Evolutionary conservation across 2,329 filamentous ascomycete genomes (phyloP).

Genomic region (Aspergillus pseudotamarii): DNA sequence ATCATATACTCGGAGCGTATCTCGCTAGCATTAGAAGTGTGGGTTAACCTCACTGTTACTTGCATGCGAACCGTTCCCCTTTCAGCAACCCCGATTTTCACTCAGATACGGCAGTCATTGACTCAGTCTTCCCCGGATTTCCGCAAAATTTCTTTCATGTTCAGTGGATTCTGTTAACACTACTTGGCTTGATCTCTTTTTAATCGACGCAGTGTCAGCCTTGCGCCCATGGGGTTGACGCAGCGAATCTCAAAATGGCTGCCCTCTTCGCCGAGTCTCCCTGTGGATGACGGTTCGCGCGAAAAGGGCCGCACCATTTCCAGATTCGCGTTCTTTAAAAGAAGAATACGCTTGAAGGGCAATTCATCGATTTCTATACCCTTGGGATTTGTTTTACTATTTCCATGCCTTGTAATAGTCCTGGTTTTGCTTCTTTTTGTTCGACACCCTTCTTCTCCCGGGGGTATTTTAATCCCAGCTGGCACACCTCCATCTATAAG

Average conservation of each 20-base stretch:
- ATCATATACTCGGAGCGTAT: conserved; percentile 6
- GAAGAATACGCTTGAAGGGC: conserved; percentile 83
- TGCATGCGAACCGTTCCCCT: conserved; percentile 19
- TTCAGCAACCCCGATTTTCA: not conserved
- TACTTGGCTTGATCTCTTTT: conserved; percentile 6
- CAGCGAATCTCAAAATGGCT: conserved; percentile 57
- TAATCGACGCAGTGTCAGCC: conserved; percentile 28
- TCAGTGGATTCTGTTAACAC: conserved; percentile 16
- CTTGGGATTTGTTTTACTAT: conserved; percentile 86
- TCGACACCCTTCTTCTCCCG: conserved; percentile 80
- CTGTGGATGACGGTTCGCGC: conserved; percentile 50
- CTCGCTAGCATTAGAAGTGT: conserved; percentile 7
- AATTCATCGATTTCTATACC: conserved; percentile 93
- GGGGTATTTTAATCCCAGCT: conserved; percentile 81
- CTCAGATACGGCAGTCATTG: not conserved
- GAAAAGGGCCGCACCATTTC: conserved; percentile 48
- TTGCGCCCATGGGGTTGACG: conserved; percentile 55
- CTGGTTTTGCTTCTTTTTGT: conserved; percentile 89
- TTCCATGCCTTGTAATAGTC: conserved; percentile 87
- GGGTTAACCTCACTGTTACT: conserved; percentile 13
- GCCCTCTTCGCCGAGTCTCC: conserved; percentile 49
- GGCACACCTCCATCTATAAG: conserved; percentile 87
- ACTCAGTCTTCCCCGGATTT: conserved; percentile 2
- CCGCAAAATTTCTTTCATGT: conserved; percentile 11
- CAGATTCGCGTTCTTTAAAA: conserved; percentile 76